A percentile compares a stretch with the other conserved stretches of the same genome.
Evolutionary conservation across 2,329 filamentous ascomycete genomes (phyloP).

Genomic region (Talaromyces sp.): DNA sequence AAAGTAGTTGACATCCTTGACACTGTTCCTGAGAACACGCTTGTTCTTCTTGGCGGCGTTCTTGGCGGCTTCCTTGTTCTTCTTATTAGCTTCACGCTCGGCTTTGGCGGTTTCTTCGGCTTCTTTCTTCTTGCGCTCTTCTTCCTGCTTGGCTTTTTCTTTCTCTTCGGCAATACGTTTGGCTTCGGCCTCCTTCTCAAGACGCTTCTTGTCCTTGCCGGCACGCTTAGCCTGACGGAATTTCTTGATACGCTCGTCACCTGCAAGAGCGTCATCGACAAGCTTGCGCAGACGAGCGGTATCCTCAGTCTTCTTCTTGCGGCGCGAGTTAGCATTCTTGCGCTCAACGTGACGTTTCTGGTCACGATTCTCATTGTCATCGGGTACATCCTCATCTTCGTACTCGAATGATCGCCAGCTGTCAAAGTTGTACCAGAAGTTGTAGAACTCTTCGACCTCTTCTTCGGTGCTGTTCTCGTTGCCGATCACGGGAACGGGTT

Average conservation of each 20-base stretch:
- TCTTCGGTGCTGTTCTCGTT: conserved; percentile 80
- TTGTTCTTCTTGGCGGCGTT: conserved; percentile 99
- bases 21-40: conserved; percentile 86
- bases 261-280: conserved; percentile 78
- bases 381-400: conserved; percentile 95
- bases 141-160: conserved; percentile 76
- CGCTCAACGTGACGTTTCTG: conserved; percentile 98
- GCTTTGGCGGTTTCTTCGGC: conserved; percentile 84
- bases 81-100: conserved; percentile 80
- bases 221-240: conserved; percentile 91
- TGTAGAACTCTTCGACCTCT: conserved; percentile 93
- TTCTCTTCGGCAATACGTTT: conserved; percentile 85
- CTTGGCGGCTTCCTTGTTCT: conserved; percentile 98
- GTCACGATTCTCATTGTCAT: conserved; percentile 98
- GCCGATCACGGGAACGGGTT: conserved; percentile 84
- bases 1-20: conserved; percentile 99
- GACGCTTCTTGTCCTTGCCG: conserved; percentile 90
- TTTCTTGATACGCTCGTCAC: conserved; percentile 94
- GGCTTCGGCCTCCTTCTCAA: conserved; percentile 87
- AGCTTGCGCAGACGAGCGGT: conserved; percentile 83
- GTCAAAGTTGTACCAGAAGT: conserved; percentile 99
- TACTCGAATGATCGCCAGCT: conserved; percentile 98
- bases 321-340: conserved; percentile 95
- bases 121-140: conserved; percentile 73
- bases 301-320: conserved; percentile 99